Base-by-base conservation (phyloP, 2,329 filamentous ascomycete species). In the Botrytis paeoniae region DNA sequence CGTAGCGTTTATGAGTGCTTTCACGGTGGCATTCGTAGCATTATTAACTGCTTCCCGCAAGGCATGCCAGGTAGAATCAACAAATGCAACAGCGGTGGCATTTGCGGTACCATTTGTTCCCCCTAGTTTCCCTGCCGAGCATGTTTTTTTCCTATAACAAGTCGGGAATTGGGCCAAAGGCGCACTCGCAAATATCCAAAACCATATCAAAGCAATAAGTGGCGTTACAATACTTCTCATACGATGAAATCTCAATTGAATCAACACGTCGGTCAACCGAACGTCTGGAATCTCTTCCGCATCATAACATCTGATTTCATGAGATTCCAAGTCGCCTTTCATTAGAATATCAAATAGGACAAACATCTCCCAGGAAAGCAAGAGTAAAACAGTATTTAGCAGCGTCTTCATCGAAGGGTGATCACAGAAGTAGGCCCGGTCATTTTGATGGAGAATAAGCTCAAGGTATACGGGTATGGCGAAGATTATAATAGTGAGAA, bases 241-340 rank as follows among this genome's bases (percentile, higher is more conserved):
- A 1, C 22, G 35, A 16, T 12, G 22, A 62, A 35, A 37, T 1
- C 60, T 25, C 35, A n/a, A n/a, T 39, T 39, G 22, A n/a, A 18
- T 18, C 2, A 62, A 39, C 12, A 39, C 35, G 8, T 16, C 7
- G 22, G 12, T 25, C 22, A 39, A 62, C 1, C 60, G 35, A 18
- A 2, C 22, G 35, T 39, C 35, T 9, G 60, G 22, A 39, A 39
- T 39, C 6, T 39, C 20, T 39, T 16, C 35, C 5, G 2, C 22
- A 22, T 16, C 4, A 39, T 18, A 1, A n/a, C 16, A n/a, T 62
- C 22, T 37, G 22, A 62, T 39, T 3, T 61, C 35, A 61, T 4
- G 7, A 39, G 14, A n/a, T 4, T 1, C 20, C 22, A 39, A 1
- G 6, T n/a, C 12, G 6, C 35, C 6, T 18, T 3, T 14, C 3